phyloP scores from a whole-genome alignment of 257 asterid species.

The Eucommia ulmoides region DNA sequence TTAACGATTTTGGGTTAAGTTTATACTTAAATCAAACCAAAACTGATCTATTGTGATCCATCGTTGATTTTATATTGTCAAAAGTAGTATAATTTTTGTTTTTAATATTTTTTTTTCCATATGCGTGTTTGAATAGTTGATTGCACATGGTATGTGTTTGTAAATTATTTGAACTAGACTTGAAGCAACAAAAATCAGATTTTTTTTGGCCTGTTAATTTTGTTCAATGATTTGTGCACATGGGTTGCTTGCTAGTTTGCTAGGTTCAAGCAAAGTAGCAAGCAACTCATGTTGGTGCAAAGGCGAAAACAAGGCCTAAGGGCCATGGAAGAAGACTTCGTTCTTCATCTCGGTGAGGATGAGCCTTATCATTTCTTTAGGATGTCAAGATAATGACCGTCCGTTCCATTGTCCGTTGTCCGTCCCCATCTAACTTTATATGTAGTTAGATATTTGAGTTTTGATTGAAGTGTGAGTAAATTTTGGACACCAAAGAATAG shows the following conservation, averaged over 20 bases:
- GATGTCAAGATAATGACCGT: neutral
- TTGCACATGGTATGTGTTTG: conserved; percentile 21
- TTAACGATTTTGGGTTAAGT: too few species aligned
- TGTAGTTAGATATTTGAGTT: neutral
- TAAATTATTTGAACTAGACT: conserved; percentile 5
- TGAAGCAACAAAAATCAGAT: conserved; percentile 12
- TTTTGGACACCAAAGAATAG: neutral
- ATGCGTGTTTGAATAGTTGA: too few species aligned
- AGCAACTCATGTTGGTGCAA: conserved; percentile 1
- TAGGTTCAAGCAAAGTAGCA: neutral
- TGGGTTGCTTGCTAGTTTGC: conserved; percentile 7
- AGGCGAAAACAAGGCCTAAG: too few species aligned
- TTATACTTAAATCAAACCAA: too few species aligned
- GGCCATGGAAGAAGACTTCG: too few species aligned
- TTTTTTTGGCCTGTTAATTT: conserved; percentile 7
- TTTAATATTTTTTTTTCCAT: too few species aligned
- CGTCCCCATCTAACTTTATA: neutral
- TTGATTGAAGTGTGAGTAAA: neutral
- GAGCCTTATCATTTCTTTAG: too few species aligned
- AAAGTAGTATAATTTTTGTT: too few species aligned
- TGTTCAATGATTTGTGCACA: neutral
- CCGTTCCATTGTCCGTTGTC: neutral
- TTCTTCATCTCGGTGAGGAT: too few species aligned
- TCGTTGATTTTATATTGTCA: too few species aligned
- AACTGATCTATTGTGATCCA: too few species aligned